phyloP scores from a whole-genome alignment of 352 stramenopile species.

The Phytophthora melonis region DNA sequence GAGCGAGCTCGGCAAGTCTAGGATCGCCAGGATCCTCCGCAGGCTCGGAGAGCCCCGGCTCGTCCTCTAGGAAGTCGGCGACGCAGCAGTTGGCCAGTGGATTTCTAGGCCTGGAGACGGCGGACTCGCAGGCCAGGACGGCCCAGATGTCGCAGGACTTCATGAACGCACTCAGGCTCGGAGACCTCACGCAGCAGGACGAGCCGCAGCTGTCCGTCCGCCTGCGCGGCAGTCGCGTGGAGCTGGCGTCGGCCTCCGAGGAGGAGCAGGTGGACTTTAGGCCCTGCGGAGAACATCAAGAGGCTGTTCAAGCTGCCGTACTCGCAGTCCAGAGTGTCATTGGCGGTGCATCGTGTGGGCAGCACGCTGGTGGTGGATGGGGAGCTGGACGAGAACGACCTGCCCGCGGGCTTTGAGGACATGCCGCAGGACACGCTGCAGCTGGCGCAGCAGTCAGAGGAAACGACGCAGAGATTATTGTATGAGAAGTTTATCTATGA shows the following conservation, averaged over 20 bases:
- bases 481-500: conserved; percentile 92
- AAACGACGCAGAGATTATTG: conserved; percentile 58
- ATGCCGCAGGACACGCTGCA: conserved; percentile 64
- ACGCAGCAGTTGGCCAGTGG: conserved; percentile 49
- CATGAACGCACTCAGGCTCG: conserved; percentile 71
- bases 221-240: conserved; percentile 68
- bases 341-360: conserved; percentile 83
- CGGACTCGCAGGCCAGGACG: conserved; percentile 19
- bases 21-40: conserved; percentile 22
- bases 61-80: conserved; percentile 16
- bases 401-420: conserved; percentile 76
- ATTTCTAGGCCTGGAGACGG: conserved; percentile 41
- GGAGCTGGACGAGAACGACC: conserved; percentile 73
- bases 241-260: conserved; percentile 72
- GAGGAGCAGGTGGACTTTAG: conserved; percentile 77
- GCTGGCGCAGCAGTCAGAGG: conserved; percentile 58
- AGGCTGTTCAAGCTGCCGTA: conserved; percentile 90
- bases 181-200: conserved; percentile 55
- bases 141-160: conserved; percentile 68
- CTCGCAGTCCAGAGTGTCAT: conserved; percentile 78
- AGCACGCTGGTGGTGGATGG: conserved; percentile 85
- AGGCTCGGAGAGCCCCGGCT: conserved; percentile 29
- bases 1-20: conserved; percentile 14
- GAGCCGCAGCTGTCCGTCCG: conserved; percentile 81
- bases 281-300: conserved; percentile 88